Base-by-base conservation (phyloP, 805 yeast species). In the Candida ovalis region DNA sequence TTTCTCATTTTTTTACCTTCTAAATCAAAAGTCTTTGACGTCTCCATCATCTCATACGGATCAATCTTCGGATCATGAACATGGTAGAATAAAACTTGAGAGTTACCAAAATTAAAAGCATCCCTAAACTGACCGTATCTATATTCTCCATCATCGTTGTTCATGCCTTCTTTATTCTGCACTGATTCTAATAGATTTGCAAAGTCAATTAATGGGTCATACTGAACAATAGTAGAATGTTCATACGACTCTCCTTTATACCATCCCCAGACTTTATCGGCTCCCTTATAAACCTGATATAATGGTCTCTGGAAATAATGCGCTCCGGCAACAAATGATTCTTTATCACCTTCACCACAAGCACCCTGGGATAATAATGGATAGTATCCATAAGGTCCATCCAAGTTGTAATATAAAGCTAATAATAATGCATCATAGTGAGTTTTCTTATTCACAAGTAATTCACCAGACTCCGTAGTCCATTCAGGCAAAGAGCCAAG, bases 301-400 rank as follows among this genome's bases (percentile, higher is more conserved):
- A 68, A 78, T 1, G 73, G 68, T 41, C 73, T 61, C 3, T 68
- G 63, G 37, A 75, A 64, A 8, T 71, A 72, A 40, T 72, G 72
- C 4, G 87, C 82, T 1, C 88, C 85, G 0, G 88, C 83, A 42
- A 81, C 67, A 51, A 82, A 81, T 0, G 91, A 84, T 51, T 85
- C 91, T 60, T 85, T 85, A 61, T 85, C 91, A 44, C 90, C 90
- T 64, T 82, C 88, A 15, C 91, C 91, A 4, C 74, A 75, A 38
- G 74, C 73, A 33, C 85, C 84, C 62, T 81, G 81, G 1, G 84
- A 70, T 35, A 84, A 65, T 39, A 84, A 65, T 3, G 80, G 81
- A 60, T 82, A 82, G 60, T 74, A 84, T 40, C 75, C 70, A 1
- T 72, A 61, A 19, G 84, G 84, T 0, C 90, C 90, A 61, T 75